Evolutionary conservation across 1,284 basidiomycete genomes (phyloP).

Genomic region (Inonotus hispidus): DNA sequence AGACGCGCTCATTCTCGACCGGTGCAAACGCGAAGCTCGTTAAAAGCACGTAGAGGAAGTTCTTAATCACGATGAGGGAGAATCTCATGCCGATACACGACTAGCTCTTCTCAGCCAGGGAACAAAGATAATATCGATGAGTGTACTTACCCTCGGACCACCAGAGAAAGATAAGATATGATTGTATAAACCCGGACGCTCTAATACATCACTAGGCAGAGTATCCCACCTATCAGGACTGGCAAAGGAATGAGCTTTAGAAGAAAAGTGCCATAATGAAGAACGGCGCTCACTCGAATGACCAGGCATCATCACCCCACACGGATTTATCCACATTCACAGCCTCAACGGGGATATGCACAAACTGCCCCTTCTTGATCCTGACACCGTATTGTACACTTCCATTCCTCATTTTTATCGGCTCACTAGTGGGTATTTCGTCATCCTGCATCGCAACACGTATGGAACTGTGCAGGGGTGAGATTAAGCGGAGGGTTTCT

Average conservation of each 20-base stretch:
- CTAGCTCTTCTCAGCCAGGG: slow-evolving; percentile 32
- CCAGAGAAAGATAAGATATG: slow-evolving; percentile 72
- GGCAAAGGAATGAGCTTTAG: not conserved
- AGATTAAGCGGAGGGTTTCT: slow-evolving; percentile 69
- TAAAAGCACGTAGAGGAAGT: slow-evolving; percentile 63
- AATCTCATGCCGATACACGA: slow-evolving; percentile 76
- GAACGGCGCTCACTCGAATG: slow-evolving; percentile 53
- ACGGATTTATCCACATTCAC: slow-evolving; percentile 69
- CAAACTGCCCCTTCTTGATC: slow-evolving; percentile 61
- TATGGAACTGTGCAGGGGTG: slow-evolving; percentile 76
- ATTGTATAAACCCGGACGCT: slow-evolving; percentile 63
- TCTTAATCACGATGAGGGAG: slow-evolving; percentile 76
- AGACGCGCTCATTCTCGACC: slow-evolving; percentile 49
- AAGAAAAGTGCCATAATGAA: not conserved
- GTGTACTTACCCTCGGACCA: slow-evolving; percentile 60
- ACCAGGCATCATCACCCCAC: slow-evolving; percentile 75
- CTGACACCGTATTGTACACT: slow-evolving; percentile 34
- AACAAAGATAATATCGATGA: slow-evolving; percentile 1
- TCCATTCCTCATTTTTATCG: slow-evolving; percentile 54
- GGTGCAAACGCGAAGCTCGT: slow-evolving; percentile 55
- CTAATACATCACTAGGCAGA: slow-evolving; percentile 54
- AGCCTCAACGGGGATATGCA: slow-evolving; percentile 72
- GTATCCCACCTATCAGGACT: slow-evolving; percentile 78
- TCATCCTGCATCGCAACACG: slow-evolving; percentile 72
- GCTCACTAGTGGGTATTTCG: slow-evolving; percentile 61